These are phyloP conservation scores for Russula sp. DNA, from an alignment of 768 basidiomycete genomes.

Conservation along the genomic window DNA sequence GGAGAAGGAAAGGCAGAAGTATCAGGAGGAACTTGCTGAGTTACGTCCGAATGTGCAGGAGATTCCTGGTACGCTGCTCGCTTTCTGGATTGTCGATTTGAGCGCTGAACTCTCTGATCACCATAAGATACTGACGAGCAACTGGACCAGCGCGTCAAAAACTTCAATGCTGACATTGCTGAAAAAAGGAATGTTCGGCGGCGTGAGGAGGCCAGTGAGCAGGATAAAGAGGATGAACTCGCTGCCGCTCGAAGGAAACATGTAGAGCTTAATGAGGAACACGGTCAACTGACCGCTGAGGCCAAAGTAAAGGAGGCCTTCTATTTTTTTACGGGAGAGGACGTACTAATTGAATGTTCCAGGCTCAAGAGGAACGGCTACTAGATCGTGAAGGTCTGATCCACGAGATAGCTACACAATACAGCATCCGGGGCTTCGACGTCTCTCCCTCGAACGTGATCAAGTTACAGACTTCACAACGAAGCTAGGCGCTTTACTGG, in stretches of 20 bases:
- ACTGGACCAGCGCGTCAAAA: conserved; percentile 52
- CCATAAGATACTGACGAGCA: conserved; percentile 68
- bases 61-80: conserved; percentile 50
- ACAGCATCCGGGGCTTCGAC: conserved; percentile 72
- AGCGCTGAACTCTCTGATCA: conserved; percentile 7
- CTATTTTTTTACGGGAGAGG: background rate
- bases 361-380: conserved; percentile 76
- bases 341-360: background rate
- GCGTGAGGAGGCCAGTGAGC: conserved; percentile 49
- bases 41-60: conserved; percentile 64
- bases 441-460: conserved; percentile 66
- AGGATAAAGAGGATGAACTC: conserved; percentile 64
- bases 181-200: conserved; percentile 49
- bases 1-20: conserved; percentile 57
- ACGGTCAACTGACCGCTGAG: conserved; percentile 70
- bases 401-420: conserved; percentile 60
- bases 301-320: conserved; percentile 52
- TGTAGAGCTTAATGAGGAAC: conserved; percentile 53
- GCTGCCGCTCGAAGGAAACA: conserved; percentile 49
- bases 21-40: conserved; percentile 59
- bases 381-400: conserved; percentile 70
- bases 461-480: conserved; percentile 73
- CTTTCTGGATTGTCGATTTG: background rate
- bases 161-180: conserved; percentile 58
- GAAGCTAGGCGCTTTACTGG: conserved; percentile 59